Percentiles rank a stretch among this genome's conserved stretches.
These are phyloP conservation scores for Aquilaria sinensis DNA, from an alignment of 345 rosid species.

Conservation along the genomic window DNA sequence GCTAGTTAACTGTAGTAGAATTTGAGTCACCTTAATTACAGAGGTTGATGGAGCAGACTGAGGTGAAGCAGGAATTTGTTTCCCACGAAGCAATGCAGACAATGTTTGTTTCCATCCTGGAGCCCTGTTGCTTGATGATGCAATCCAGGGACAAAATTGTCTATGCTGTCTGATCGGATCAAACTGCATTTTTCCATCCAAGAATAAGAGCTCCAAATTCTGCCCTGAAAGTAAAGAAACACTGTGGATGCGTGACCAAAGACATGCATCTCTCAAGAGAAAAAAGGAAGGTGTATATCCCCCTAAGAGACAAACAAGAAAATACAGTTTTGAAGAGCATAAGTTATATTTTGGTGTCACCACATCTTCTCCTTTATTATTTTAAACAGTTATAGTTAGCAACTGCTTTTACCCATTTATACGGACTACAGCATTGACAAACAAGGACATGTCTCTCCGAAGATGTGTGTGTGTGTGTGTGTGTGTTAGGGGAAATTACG, in stretches of 20 bases:
- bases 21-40: slow-evolving; percentile 48
- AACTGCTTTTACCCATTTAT: no score
- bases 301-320: no score
- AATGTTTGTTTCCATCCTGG: slow-evolving; percentile 90
- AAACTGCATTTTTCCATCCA: slow-evolving; percentile 56
- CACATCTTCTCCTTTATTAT: no score
- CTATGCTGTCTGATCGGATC: slow-evolving; percentile 92
- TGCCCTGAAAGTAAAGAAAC: slow-evolving; percentile 26
- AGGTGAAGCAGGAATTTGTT: slow-evolving; percentile 37
- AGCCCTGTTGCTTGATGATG: slow-evolving; percentile 38
- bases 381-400: no score
- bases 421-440: no score
- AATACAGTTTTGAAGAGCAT: no score
- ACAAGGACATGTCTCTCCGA: no score
- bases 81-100: slow-evolving; percentile 53
- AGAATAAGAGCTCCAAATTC: slow-evolving; percentile 14
- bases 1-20: background rate
- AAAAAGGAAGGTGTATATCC: no score
- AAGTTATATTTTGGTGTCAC: no score
- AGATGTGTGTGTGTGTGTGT: no score
- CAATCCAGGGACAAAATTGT: slow-evolving; percentile 95
- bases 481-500: no score
- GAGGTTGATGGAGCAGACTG: slow-evolving; percentile 32
- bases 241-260: slow-evolving; percentile 10
- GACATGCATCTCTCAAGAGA: background rate